Conservation (phyloP, 2,329 filamentous ascomycete genomes). For the Aspergillus terreus region DNA sequence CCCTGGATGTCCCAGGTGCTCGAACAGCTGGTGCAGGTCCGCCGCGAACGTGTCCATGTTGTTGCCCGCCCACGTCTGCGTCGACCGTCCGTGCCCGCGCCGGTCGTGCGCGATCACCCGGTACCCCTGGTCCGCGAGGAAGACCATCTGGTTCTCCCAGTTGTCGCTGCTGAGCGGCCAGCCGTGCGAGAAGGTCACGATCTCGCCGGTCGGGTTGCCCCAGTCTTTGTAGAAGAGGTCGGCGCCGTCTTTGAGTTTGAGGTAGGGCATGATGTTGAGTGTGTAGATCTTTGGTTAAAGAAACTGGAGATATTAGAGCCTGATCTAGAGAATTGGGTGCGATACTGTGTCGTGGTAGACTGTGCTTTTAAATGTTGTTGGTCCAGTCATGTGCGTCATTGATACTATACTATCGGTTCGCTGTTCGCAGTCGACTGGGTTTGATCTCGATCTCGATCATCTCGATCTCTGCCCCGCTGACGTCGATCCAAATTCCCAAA, state of each 20-base stretch:
- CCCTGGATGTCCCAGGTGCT: slow-evolving; percentile 32
- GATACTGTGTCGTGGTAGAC: too few species aligned
- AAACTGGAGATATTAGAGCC: too few species aligned
- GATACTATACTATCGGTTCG: too few species aligned
- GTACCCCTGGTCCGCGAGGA: slow-evolving; percentile 35
- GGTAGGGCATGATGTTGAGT: not conserved
- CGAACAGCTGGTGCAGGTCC: slow-evolving; percentile 35
- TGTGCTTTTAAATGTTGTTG: too few species aligned
- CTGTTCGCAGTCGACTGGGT: too few species aligned
- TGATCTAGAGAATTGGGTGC: too few species aligned
- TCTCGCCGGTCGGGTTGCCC: slow-evolving; percentile 33
- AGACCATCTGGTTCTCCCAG: slow-evolving; percentile 40
- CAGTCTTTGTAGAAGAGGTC: slow-evolving; percentile 44
- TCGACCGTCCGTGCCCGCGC: slow-evolving; percentile 40
- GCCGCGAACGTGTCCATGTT: slow-evolving; percentile 41
- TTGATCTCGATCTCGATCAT: too few species aligned
- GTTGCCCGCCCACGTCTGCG: slow-evolving; percentile 39
- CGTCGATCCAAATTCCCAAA: too few species aligned
- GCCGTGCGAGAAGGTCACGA: slow-evolving; percentile 37
- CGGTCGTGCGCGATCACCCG: slow-evolving; percentile 33
- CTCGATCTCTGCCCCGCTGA: too few species aligned
- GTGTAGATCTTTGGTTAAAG: too few species aligned
- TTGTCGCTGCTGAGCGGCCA: slow-evolving; percentile 41
- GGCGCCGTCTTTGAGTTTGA: slow-evolving; percentile 38
- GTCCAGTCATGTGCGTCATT: too few species aligned